Evolutionary conservation across 768 basidiomycete species (phyloP), one percentile per base, ranked within the genome.

Genomic region (Infundibulicybe gibba): DNA sequence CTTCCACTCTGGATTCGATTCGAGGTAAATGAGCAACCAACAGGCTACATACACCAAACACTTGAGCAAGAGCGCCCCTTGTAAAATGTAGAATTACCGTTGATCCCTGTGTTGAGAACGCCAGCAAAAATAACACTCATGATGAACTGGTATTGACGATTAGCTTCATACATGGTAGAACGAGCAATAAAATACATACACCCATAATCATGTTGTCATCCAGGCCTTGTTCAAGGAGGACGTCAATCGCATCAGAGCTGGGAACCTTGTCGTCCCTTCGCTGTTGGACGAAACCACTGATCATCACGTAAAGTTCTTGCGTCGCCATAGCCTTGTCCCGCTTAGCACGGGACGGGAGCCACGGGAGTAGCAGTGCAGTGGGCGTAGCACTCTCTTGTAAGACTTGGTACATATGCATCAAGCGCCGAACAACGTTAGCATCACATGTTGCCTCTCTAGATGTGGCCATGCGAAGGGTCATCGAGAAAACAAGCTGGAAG

Each of bases 401-500:
- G 10, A 40, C 40, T 53, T 50, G 55, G 32, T 56, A 65, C 5
- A 58, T 41, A 3, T 53, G 11, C 16, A 54, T 49, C 8, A 70
- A 42, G 4, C 47, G 49, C 8, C 51, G 47, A 8, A 66, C 52
- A 2, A 55, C 55, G 2, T 54, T 51, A 2, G 32, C 25, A 38
- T 69, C 57, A 4, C 60, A 53, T 1, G 68, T 61, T 4, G 70
- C 56, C 34, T 69, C 68, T 10, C 51, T 45, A 44, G 68, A 70
- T 5, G 61, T 61, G 13, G 59, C 58, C 64, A 69, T 62, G 20
- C 68, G 56, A 12, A 66, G 55, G 0, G 65, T 69, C 61, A 70
- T 61, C 53, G 65, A 65, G 25, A 57, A 52, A 14, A 54, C 55
- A 5, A 57, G 53, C 55, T 57, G 17, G 32, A 13, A 35, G 17